Conservation (phyloP, 169 alveolate genomes). For the Plasmodium ovale region DNA sequence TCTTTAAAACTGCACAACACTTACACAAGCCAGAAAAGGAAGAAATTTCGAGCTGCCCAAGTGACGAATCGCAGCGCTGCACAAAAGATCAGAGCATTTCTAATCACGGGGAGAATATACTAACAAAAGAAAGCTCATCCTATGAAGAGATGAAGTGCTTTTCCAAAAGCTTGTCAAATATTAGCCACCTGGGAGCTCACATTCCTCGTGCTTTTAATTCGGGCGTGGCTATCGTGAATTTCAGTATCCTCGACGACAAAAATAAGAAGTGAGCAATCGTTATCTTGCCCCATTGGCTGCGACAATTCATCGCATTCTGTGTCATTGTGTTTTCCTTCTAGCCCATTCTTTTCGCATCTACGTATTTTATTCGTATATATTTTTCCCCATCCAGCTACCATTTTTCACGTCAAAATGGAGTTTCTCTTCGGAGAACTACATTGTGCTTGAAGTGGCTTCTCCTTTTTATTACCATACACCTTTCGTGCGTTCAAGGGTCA, state of each 20-base stretch:
- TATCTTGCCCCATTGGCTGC: too few relatives aligned
- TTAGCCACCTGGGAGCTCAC: background rate
- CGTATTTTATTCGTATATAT: too few relatives aligned
- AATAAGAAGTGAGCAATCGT: conserved; percentile 68
- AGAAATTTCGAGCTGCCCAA: too few relatives aligned
- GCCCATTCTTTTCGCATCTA: background rate
- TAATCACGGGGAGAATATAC: background rate
- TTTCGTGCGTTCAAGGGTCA: too few relatives aligned
- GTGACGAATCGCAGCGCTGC: background rate
- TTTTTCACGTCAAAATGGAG: too few relatives aligned
- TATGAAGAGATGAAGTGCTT: conserved; percentile 32
- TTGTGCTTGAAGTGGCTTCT: too few relatives aligned
- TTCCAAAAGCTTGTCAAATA: conserved; percentile 36
- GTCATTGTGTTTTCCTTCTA: too few relatives aligned
- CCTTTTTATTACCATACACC: background rate
- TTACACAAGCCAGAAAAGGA: too few relatives aligned
- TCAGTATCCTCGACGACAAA: conserved; percentile 72
- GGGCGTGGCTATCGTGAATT: conserved; percentile 33
- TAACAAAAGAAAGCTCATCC: conserved; percentile 21
- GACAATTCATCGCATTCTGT: too few relatives aligned
- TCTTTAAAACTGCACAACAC: background rate
- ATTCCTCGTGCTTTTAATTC: conserved; percentile 11
- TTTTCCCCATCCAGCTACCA: too few relatives aligned
- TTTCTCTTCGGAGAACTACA: too few relatives aligned
- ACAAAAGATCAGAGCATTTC: background rate